Percentiles rank a stretch among this genome's conserved stretches.
Evolutionary conservation across 116 monocot species (phyloP).

Genomic region (Posidonia oceanica): DNA sequence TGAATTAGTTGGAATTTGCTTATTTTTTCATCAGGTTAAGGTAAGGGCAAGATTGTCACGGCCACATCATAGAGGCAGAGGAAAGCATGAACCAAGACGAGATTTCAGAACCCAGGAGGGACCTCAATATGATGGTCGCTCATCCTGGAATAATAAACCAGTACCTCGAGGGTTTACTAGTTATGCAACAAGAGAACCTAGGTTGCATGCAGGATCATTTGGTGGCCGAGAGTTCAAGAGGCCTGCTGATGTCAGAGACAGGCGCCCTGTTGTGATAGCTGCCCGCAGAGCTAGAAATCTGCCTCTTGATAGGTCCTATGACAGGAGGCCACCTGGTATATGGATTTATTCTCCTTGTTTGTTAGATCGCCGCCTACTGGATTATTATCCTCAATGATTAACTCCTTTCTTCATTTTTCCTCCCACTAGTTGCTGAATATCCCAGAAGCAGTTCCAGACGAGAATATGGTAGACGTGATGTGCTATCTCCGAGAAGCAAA

Average conservation of each 20-base stretch:
- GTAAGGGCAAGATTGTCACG: conserved; percentile 83
- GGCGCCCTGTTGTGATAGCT: conserved; percentile 27
- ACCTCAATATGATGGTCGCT: conserved; percentile 24
- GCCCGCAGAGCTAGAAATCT: conserved; percentile 45
- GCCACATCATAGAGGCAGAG: conserved; percentile 72
- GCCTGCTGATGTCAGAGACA: conserved; percentile 33
- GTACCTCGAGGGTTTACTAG: conserved; percentile 34
- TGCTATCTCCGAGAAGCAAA: conserved; percentile 47
- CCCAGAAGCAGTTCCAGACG: conserved; percentile 55
- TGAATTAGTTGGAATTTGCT: too few relatives aligned
- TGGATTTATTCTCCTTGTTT: neutral
- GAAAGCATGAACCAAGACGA: conserved; percentile 29
- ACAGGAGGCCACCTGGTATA: conserved; percentile 55
- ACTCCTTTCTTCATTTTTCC: neutral
- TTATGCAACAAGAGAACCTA: conserved; percentile 21
- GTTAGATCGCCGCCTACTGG: too few relatives aligned
- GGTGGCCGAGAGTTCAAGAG: conserved; percentile 36
- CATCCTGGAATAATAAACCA: conserved; percentile 24
- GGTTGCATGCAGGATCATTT: conserved; percentile 23
- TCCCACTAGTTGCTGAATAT: conserved; percentile 42
- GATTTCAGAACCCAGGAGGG: conserved; percentile 38
- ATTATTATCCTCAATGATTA: too few relatives aligned
- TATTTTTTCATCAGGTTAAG: conserved; percentile 42
- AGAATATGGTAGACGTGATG: conserved; percentile 48
- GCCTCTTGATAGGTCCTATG: conserved; percentile 56